Conservation (phyloP, 768 basidiomycete genomes). For the Rhodotorula diobovata region DNA sequence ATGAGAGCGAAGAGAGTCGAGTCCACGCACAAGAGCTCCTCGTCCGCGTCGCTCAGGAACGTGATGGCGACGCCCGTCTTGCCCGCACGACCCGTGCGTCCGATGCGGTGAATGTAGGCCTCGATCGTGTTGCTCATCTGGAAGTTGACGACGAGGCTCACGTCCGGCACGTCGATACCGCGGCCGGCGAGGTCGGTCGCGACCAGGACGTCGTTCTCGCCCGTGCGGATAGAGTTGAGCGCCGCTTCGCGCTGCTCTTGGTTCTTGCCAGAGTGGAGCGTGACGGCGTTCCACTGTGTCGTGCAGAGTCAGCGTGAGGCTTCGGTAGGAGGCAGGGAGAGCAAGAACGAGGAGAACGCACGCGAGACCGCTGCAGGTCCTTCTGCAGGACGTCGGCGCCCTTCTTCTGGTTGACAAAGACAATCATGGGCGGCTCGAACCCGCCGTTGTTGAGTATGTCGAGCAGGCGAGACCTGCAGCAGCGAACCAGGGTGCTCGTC, state of each 20-base stretch:
- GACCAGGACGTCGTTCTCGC: constrained; percentile 81
- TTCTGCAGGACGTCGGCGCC: constrained; percentile 97
- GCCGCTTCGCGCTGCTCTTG: constrained; percentile 96
- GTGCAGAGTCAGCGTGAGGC: constrained; percentile 16
- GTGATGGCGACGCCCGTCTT: constrained; percentile 63
- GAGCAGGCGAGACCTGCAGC: constrained; percentile 66
- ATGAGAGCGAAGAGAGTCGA: neutral
- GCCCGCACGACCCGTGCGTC: constrained; percentile 87
- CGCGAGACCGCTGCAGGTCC: constrained; percentile 81
- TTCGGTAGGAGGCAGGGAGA: neutral
- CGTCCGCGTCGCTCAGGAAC: constrained; percentile 90
- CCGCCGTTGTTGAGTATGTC: constrained; percentile 86
- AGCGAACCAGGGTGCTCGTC: neutral
- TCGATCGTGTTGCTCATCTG: constrained; percentile 97
- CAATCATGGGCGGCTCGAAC: constrained; percentile 86
- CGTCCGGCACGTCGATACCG: constrained; percentile 98
- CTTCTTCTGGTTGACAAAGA: constrained; percentile 99
- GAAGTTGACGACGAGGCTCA: constrained; percentile 91
- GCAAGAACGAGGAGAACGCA: constrained; percentile 50
- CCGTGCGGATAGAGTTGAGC: constrained; percentile 75
- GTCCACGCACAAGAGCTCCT: constrained; percentile 69
- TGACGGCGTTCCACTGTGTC: constrained; percentile 75
- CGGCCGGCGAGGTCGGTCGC: constrained; percentile 97
- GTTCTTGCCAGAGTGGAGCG: constrained; percentile 93
- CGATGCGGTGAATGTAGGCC: constrained; percentile 95